Percentiles rank a stretch among this genome's conserved stretches.
Conservation (phyloP, 768 basidiomycete species). For the Amanita fuliginea region DNA sequence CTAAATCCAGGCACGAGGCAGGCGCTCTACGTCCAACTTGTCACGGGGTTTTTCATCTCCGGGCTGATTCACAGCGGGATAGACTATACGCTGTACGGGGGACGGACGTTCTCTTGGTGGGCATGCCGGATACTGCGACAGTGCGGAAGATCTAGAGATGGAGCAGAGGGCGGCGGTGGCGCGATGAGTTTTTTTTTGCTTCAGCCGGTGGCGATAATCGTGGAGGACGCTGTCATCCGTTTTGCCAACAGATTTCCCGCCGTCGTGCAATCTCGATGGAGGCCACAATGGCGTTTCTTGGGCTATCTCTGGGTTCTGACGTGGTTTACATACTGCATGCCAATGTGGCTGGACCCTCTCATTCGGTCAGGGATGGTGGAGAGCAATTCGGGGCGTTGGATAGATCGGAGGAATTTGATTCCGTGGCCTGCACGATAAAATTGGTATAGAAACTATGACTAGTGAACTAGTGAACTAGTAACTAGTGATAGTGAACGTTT, state of each 20-base stretch:
- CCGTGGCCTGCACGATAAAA: too few relatives aligned
- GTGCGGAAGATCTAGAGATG: not conserved
- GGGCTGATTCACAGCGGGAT: slow-evolving; percentile 21
- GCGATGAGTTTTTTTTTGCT: slow-evolving; percentile 22
- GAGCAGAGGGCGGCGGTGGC: slow-evolving; percentile 9
- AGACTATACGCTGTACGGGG: slow-evolving; percentile 20
- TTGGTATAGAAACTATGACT: too few relatives aligned
- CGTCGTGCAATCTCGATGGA: slow-evolving; percentile 3
- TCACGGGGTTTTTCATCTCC: slow-evolving; percentile 20
- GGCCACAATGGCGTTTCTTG: slow-evolving; percentile 10
- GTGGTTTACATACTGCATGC: slow-evolving; percentile 15
- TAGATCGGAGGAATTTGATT: not conserved
- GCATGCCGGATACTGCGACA: not conserved
- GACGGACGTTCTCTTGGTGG: not conserved
- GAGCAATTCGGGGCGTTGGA: slow-evolving; percentile 3
- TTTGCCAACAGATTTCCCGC: not conserved
- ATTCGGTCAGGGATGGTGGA: slow-evolving; percentile 11
- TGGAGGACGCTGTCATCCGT: slow-evolving; percentile 15
- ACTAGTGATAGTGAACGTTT: too few relatives aligned
- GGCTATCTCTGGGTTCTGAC: slow-evolving; percentile 16
- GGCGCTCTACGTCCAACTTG: slow-evolving; percentile 12
- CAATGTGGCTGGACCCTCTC: slow-evolving; percentile 16
- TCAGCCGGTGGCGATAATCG: slow-evolving; percentile 21
- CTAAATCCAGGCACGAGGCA: slow-evolving; percentile 7
- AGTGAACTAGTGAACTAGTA: too few relatives aligned